Conservation (phyloP, 163 green algal genomes). For the Prototheca cutis region DNA sequence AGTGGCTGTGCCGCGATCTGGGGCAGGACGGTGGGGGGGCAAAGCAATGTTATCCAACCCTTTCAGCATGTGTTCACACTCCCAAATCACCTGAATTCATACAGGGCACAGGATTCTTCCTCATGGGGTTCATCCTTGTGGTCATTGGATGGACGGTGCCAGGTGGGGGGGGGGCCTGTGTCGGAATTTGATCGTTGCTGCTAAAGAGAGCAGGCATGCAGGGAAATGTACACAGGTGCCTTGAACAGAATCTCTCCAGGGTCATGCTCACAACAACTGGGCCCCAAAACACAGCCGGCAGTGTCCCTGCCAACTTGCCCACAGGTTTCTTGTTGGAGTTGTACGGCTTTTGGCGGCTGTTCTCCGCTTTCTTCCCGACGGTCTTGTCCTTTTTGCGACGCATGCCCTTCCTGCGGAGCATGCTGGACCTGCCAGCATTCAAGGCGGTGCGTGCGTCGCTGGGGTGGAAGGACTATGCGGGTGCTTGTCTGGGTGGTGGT, state of each 20-base stretch:
- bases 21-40: too few relatives aligned
- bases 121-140: slow-evolving; percentile 67
- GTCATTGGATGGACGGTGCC: slow-evolving; percentile 79
- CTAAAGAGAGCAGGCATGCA: too few relatives aligned
- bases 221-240: too few relatives aligned
- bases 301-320: background rate
- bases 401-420: slow-evolving; percentile 65
- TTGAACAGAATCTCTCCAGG: too few relatives aligned
- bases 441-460: slow-evolving; percentile 48
- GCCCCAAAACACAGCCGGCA: too few relatives aligned
- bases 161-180: slow-evolving; percentile 24
- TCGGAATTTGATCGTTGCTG: background rate
- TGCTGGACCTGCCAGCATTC: slow-evolving; percentile 75
- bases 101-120: slow-evolving; percentile 69
- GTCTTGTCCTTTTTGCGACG: slow-evolving; percentile 77
- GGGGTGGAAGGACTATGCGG: background rate
- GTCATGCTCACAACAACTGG: background rate
- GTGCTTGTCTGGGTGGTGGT: background rate
- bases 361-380: slow-evolving; percentile 89
- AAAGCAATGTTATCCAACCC: too few relatives aligned
- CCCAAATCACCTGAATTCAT: slow-evolving; percentile 4
- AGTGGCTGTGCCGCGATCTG: too few relatives aligned
- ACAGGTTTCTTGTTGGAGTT: slow-evolving; percentile 63
- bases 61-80: too few relatives aligned
- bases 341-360: slow-evolving; percentile 92